Percentiles rank a stretch among this genome's conserved stretches.
phyloP scores from a whole-genome alignment of 78 protist species.

The Acrasis kona region DNA sequence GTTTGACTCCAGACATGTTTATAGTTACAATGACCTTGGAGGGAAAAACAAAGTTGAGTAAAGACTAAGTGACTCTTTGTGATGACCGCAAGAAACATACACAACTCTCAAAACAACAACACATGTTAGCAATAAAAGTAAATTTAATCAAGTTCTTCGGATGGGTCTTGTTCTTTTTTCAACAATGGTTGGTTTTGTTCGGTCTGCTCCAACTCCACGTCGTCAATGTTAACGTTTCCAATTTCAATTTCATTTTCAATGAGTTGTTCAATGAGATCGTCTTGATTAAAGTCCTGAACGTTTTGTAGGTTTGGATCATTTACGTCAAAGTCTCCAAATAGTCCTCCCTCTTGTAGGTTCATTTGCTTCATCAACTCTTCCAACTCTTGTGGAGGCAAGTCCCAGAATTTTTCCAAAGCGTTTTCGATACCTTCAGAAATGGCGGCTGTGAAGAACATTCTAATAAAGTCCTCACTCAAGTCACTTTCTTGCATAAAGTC shows the following conservation, averaged over 20 bases:
- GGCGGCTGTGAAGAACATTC: background rate
- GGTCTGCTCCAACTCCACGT: too few species aligned
- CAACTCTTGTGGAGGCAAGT: background rate
- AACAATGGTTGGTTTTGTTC: too few species aligned
- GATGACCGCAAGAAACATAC: too few species aligned
- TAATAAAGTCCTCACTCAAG: background rate
- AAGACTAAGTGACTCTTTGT: too few species aligned
- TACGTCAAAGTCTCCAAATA: background rate
- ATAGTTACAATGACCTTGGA: too few species aligned
- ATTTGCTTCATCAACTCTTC: background rate
- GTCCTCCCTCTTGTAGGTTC: background rate
- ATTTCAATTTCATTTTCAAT: background rate
- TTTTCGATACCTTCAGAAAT: background rate
- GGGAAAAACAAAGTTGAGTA: too few species aligned
- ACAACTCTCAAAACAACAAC: too few species aligned
- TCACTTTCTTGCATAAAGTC: background rate
- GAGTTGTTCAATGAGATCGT: background rate
- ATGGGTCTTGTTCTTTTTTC: too few species aligned
- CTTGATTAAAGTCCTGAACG: background rate
- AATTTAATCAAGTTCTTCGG: too few species aligned
- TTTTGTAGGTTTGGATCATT: background rate
- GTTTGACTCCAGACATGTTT: too few species aligned
- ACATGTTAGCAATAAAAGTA: too few species aligned
- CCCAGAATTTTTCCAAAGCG: background rate
- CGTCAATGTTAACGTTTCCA: too few species aligned